Conservation (phyloP, 139 green algal genomes). For the Chlorella vulgaris region DNA sequence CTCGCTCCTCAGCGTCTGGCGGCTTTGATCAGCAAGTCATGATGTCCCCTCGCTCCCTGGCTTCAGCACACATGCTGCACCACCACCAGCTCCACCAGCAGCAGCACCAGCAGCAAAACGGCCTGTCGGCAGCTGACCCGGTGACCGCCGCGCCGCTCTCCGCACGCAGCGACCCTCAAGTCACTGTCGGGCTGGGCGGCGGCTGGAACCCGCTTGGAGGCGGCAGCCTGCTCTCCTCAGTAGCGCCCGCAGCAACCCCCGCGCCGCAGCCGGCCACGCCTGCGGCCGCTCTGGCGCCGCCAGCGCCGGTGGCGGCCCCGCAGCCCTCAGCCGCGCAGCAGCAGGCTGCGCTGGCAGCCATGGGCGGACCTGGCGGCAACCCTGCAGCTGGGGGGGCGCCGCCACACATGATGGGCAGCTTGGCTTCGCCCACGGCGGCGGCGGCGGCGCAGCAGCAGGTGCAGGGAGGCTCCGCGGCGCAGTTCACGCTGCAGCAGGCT, state of each 20-base stretch:
- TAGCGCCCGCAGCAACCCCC: not conserved
- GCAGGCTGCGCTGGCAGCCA: not conserved
- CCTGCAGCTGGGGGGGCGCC: not conserved
- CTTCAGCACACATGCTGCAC: not conserved
- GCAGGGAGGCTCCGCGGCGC: constrained; percentile 13
- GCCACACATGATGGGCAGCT: not conserved
- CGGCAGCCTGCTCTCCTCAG: not conserved
- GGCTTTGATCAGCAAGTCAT: not conserved
- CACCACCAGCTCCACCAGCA: not conserved
- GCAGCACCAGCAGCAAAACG: constrained; percentile 23
- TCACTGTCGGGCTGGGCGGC: constrained; percentile 7
- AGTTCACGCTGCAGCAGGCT: constrained; percentile 33
- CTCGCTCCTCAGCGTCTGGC: not conserved
- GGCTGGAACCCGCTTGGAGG: constrained; percentile 24
- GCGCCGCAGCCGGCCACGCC: not conserved
- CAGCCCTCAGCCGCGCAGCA: not conserved
- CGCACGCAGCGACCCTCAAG: constrained; percentile 15
- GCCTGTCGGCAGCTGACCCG: constrained; percentile 11
- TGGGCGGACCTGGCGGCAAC: not conserved
- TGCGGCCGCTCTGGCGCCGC: not conserved
- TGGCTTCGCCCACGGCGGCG: constrained; percentile 10
- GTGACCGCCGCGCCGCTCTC: constrained; percentile 22
- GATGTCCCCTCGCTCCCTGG: constrained; percentile 2
- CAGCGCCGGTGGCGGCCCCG: not conserved
- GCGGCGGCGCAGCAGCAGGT: not conserved